These are phyloP conservation scores for Trametes cingulata DNA, from an alignment of 768 basidiomycete species.

Conservation along the genomic window DNA sequence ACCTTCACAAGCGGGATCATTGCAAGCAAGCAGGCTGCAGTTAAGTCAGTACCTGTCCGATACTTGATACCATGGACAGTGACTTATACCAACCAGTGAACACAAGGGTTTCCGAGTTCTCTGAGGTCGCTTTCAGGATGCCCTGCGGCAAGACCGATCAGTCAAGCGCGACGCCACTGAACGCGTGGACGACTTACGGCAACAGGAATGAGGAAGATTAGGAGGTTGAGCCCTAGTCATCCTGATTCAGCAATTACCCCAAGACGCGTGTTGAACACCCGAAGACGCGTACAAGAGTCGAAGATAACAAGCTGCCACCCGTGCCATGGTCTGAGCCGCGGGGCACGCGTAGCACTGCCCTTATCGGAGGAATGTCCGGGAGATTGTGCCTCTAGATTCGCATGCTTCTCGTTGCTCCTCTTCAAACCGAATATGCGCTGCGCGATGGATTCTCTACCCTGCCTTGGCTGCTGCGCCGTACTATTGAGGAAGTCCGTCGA, in stretches of 20 bases:
- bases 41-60: not conserved
- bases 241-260: too few species aligned
- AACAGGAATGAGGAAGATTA: slow-evolving; percentile 64
- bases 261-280: too few species aligned
- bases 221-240: slow-evolving; percentile 66
- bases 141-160: slow-evolving; percentile 44
- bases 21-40: slow-evolving; percentile 61
- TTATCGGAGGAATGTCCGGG: slow-evolving; percentile 13
- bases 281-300: slow-evolving; percentile 52
- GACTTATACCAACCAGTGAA: slow-evolving; percentile 56
- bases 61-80: not conserved
- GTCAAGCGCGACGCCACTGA: not conserved
- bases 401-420: not conserved
- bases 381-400: slow-evolving; percentile 7
- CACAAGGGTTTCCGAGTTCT: slow-evolving; percentile 51
- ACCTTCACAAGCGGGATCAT: slow-evolving; percentile 82
- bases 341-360: slow-evolving; percentile 1
- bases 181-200: slow-evolving; percentile 42
- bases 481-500: slow-evolving; percentile 28
- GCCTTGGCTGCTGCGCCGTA: not conserved
- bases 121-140: slow-evolving; percentile 50
- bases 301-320: slow-evolving; percentile 58
- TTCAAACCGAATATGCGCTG: slow-evolving; percentile 15
- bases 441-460: not conserved
- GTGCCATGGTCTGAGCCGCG: slow-evolving; percentile 31